Base-by-base conservation (phyloP, 1,284 basidiomycete species). In the Laetiporus sulphureus region DNA sequence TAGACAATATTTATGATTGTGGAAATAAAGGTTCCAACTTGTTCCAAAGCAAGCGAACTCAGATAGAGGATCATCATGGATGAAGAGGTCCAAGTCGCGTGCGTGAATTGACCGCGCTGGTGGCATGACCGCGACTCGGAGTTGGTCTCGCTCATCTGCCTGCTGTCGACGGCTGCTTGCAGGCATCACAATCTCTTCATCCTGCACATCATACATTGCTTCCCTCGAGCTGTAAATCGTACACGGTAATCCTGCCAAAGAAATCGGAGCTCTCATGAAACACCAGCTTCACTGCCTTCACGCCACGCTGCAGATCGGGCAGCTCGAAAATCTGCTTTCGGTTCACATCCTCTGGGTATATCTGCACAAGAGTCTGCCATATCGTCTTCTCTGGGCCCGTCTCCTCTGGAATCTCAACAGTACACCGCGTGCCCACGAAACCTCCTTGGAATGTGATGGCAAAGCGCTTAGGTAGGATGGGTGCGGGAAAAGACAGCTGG, bases 381-480 rank as follows among this genome's bases (percentile, higher is more conserved):
- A 41, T 45, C 18, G 45, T 45, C 23, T 46, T 49, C 10, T 53
- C 55, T 1, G 51, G 60, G 25, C 57, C 49, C 13, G 41, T 41
- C 31, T 53, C 48, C 30, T 56, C 44, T 27, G 62, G 57, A 31
- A 69, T 56, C 24, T 75, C 65, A 5, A 89, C 52, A 2, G 64
- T 54, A 54, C 83, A 87, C 34, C 69, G 63, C 11, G 71, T 81
- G 7, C 83, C 85, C 0, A 82, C 87, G 57, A 90, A 90, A 2
- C 87, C 87, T 13, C 86, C 87, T 68, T 90, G 86, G 55, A 90
- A 90, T 1, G 80, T 87, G 47, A 88, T 48, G n/a, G 64, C 65
- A 11, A 88, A 51, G 19, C 62, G 67, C 48, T 61, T 69, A 2
- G 82, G 83, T 25, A 70, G 52, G 16, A 83, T 74, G 31, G 64